Evolutionary conservation across 495 filamentous ascomycete genomes (phyloP), one percentile per base, ranked within the genome.

Genomic region (Penicillium mononematosum): DNA sequence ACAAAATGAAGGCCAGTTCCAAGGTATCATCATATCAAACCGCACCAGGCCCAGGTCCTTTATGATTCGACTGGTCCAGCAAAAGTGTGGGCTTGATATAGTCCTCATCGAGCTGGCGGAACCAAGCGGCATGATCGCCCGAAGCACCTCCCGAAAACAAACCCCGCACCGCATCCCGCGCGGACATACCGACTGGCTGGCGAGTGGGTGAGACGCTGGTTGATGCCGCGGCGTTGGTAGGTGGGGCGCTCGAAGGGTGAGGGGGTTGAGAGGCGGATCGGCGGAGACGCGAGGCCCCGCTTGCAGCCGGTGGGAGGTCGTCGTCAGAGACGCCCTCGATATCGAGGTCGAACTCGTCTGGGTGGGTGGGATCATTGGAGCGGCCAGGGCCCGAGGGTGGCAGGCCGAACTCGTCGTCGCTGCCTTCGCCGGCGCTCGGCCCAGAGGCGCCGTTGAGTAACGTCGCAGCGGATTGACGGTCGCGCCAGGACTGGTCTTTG

Each of bases 71-170:
- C 61, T 86, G 85, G 76, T 98, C 93, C 38, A 98, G 81, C 55
- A 98, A 71, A 52, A 98, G 77, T 62, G 84, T 91, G 10, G 94
- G 94, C 78, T 98, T 98, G 70, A 98, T 95, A 71, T 90, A 98
- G 29, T 90, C 90, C 70, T 98, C 94, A 70, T 98, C 94, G 51
- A 98, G 74, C 71, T 96, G 93, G 55, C 85, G 85, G 71, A 98
- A 96, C 83, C 94, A 86, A 14, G 87, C 89, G 19, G 88, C 89
- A 48, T 96, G 92, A 69, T 98, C 95, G 39, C 96, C 92, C 0
- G 85, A 78, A 12, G 88, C 85, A 42, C 89, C 74, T 11, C 76
- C 87, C 16, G 84, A 85, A 56, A 93, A 84, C 1, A 90, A 78
- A 49, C 88, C 86, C 31, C 85, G 83, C 11, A 94, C 80, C 3